Evolutionary conservation across 75 land plant species (phyloP), one percentile per base, ranked within the genome.

Genomic region (Selaginella tamariscina): DNA sequence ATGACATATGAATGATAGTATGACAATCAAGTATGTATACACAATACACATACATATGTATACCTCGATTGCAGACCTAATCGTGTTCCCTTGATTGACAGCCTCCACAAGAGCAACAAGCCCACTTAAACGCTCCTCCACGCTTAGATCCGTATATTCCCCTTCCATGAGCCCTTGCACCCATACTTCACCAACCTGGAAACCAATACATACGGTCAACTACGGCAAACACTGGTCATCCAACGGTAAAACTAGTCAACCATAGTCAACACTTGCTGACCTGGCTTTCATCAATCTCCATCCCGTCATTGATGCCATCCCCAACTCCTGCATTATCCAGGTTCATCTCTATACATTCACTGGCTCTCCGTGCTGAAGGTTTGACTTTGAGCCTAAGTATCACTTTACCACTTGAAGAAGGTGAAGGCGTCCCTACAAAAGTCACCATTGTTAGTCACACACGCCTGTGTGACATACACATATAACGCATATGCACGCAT

Each of bases 101-200:
- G 83, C 59, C 23, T 86, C 83, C 66, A 85, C 74, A 33, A 95
- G 73, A 54, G 91, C 84, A 82, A 87, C 96, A 72, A 95, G 83
- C 2, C 96, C 96, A 77, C 77, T 82, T n/a, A 95, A 81, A 15
- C 91, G 86, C 73, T 95, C 99, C 69, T 95, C 99, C 44, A 87
- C 87, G 74, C 85, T 87, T 18, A 95, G 82, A 73, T 83, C 89
- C 67, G 88, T 79, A 59, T 95, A 90, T 65, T 95, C 91, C 20
- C 99, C 96, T 77, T 90, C 96, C 55, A 82, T 54, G 15, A 94
- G 74, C 20, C 99, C 99, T 75, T 94, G 96, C 44, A 94, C 88
- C 99, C 99, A 94, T 30, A 87, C 77, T 56, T 94, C 91, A 21
- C 73, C 76, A 31, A 72, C 96, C 49, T 39, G n/a, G n/a, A n/a